Conservation (phyloP, 1,139 yeast species). For the Candida dubliniensis region DNA sequence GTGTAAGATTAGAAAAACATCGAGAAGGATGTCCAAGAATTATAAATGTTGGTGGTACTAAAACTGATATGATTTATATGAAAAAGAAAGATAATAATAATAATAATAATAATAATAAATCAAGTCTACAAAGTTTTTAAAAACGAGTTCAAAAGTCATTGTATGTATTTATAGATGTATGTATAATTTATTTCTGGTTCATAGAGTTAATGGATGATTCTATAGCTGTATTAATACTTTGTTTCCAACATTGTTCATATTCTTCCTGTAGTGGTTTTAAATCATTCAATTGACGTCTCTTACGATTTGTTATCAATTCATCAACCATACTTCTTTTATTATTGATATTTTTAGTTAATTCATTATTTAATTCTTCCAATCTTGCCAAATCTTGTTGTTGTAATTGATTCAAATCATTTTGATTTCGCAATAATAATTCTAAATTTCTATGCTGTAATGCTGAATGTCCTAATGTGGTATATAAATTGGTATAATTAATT, state of each 20-base stretch:
- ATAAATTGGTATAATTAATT: constrained; percentile 23
- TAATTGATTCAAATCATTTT: constrained; percentile 17
- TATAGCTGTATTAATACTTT: constrained; percentile 37
- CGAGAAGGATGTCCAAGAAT: constrained; percentile 94
- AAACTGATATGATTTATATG: constrained; percentile 67
- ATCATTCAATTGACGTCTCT: constrained; percentile 34
- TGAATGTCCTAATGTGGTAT: constrained; percentile 34
- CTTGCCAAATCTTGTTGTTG: constrained; percentile 21
- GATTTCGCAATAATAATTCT: constrained; percentile 22
- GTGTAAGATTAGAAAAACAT: constrained; percentile 77
- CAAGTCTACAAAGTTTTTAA: constrained; percentile 5
- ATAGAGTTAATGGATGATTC: constrained; percentile 27
- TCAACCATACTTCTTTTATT: constrained; percentile 33
- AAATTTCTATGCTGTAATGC: constrained; percentile 31
- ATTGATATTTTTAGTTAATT: constrained; percentile 14
- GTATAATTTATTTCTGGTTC: background rate
- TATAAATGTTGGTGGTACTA: constrained; percentile 73
- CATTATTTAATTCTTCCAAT: constrained; percentile 16
- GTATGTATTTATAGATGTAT: background rate
- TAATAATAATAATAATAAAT: too few species aligned
- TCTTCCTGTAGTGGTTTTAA: constrained; percentile 38
- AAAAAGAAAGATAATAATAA: constrained; percentile 31
- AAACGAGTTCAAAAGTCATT: background rate
- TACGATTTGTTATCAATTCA: constrained; percentile 29
- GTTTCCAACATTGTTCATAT: constrained; percentile 39